Conservation (phyloP, 306 rosid genomes). For the Vigna angularis region DNA sequence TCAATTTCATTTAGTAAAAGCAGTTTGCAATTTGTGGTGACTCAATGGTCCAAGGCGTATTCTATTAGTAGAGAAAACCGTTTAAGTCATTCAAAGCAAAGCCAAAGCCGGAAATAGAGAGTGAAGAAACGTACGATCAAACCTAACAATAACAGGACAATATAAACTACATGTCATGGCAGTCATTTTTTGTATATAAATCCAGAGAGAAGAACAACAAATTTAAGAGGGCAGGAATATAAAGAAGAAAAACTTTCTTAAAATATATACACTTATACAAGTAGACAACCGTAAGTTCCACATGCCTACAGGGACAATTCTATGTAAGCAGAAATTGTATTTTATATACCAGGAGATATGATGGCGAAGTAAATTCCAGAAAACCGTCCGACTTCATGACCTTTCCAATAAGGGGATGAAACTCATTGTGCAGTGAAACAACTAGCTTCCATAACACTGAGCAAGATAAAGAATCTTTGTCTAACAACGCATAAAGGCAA, state of each 20-base stretch:
- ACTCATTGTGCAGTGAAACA: slow-evolving; percentile 35
- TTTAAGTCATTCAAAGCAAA: slow-evolving; percentile 42
- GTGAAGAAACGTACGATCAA: slow-evolving; percentile 29
- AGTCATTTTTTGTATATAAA: slow-evolving; percentile 12
- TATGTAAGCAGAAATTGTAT: slow-evolving; percentile 14
- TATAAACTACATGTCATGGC: slow-evolving; percentile 18
- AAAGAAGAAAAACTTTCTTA: slow-evolving; percentile 28
- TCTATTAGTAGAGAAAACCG: slow-evolving; percentile 30
- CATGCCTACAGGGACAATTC: slow-evolving; percentile 1
- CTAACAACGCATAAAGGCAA: slow-evolving; percentile 12
- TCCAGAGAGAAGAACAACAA: slow-evolving; percentile 10
- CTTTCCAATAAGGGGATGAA: slow-evolving; percentile 2
- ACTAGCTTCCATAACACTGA: slow-evolving; percentile 35
- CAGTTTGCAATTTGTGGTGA: slow-evolving; percentile 46
- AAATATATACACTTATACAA: slow-evolving; percentile 28
- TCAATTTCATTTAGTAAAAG: slow-evolving; percentile 43
- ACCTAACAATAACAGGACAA: slow-evolving; percentile 9
- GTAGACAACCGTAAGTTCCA: slow-evolving; percentile 35
- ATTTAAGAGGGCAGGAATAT: neutral
- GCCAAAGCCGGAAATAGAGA: slow-evolving; percentile 31
- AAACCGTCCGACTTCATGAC: slow-evolving; percentile 31
- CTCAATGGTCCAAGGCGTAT: slow-evolving; percentile 41
- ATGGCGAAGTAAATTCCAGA: slow-evolving; percentile 11
- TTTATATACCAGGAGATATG: slow-evolving; percentile 28
- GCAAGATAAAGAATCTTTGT: neutral